Conservation (phyloP, 345 rosid genomes). For the Lenwebbia sp. region DNA sequence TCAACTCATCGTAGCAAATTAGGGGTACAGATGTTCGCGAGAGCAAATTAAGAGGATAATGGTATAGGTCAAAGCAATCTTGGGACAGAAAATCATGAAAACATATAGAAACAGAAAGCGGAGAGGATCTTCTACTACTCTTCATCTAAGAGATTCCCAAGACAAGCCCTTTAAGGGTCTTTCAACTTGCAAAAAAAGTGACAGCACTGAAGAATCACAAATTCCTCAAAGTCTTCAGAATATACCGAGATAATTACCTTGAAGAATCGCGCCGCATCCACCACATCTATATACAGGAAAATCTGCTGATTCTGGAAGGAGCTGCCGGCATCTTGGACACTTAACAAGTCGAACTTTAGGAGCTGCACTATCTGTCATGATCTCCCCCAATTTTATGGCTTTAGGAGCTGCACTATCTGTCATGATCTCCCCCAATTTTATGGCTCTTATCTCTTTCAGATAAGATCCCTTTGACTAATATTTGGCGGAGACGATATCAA, state of each 20-base stretch:
- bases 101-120: background rate
- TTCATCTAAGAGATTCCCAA: background rate
- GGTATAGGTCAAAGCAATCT: background rate
- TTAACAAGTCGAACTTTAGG: constrained; percentile 45
- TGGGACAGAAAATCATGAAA: background rate
- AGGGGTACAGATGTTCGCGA: background rate
- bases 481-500: background rate
- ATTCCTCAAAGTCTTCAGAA: background rate
- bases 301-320: constrained; percentile 53
- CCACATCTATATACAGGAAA: constrained; percentile 63
- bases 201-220: background rate
- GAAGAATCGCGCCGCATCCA: constrained; percentile 45
- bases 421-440: constrained; percentile 17
- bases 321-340: constrained; percentile 51
- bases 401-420: constrained; percentile 15
- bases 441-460: background rate
- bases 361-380: constrained; percentile 21
- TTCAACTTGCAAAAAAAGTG: background rate
- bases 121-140: background rate
- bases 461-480: background rate
- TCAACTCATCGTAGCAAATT: background rate
- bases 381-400: constrained; percentile 9
- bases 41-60: background rate
- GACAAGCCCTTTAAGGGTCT: background rate
- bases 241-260: constrained; percentile 29